phyloP scores from a whole-genome alignment of 345 rosid genomes.

The Linum trigynum region DNA sequence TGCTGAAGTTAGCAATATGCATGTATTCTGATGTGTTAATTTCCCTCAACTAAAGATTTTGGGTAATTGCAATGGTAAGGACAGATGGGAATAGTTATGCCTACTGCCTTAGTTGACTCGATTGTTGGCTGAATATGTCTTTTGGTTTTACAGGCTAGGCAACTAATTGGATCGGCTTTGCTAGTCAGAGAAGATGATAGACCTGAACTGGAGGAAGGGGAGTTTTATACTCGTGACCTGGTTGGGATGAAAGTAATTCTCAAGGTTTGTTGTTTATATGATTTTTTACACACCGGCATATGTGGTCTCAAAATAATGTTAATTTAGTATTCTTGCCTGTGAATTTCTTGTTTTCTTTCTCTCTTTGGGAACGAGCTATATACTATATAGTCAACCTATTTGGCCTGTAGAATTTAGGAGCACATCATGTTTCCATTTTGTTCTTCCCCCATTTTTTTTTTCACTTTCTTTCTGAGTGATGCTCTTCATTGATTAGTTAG shows the following conservation, averaged over 20 bases:
- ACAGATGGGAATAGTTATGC: not conserved
- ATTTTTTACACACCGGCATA: not conserved
- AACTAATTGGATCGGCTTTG: constrained; percentile 75
- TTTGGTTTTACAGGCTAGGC: constrained; percentile 46
- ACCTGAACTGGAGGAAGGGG: constrained; percentile 69
- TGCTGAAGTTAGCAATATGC: too few relatives aligned
- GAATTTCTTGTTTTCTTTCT: not conserved
- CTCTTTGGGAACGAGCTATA: not conserved
- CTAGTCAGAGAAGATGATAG: constrained; percentile 69
- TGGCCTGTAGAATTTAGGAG: not conserved
- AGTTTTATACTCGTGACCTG: constrained; percentile 78
- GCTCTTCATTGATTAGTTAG: not conserved
- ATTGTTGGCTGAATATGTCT: not conserved
- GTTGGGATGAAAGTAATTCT: constrained; percentile 68
- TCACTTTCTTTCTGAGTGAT: not conserved
- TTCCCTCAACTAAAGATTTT: too few relatives aligned
- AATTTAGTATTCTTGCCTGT: not conserved
- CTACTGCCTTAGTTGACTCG: not conserved
- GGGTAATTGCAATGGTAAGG: too few relatives aligned
- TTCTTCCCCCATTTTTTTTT: not conserved
- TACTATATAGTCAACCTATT: not conserved
- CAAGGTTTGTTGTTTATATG: constrained; percentile 34
- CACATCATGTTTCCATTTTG: not conserved
- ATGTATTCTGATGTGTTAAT: too few relatives aligned
- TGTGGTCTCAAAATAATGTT: not conserved